These are phyloP conservation scores for Streptanthus diversifolius DNA, from an alignment of 345 rosid genomes.

Conservation along the genomic window DNA sequence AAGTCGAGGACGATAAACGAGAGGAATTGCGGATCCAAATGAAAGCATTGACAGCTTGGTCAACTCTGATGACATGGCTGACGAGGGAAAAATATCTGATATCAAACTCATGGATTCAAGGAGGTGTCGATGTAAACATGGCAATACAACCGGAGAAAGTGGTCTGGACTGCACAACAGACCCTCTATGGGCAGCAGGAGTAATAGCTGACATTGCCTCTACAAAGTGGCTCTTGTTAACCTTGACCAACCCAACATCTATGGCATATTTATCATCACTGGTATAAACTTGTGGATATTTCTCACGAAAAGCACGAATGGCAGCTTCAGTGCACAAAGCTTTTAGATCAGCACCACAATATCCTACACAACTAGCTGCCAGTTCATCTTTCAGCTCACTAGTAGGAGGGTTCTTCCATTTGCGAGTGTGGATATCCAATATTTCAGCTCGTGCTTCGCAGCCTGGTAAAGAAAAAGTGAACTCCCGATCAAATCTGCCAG, in stretches of 20 bases:
- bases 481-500: conserved; percentile 99
- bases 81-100: conserved; percentile 74
- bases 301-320: conserved; percentile 97
- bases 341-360: conserved; percentile 99
- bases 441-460: conserved; percentile 94
- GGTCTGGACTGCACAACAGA: conserved; percentile 95
- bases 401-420: conserved; percentile 96
- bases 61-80: conserved; percentile 63
- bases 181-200: conserved; percentile 99
- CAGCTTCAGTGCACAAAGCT: conserved; percentile 98
- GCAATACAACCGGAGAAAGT: conserved; percentile 84
- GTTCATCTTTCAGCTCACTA: conserved; percentile 73
- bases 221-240: conserved; percentile 87
- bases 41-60: conserved; percentile 91
- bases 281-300: conserved; percentile 99
- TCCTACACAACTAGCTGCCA: conserved; percentile 97
- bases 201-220: conserved; percentile 94
- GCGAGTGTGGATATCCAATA: conserved; percentile 93
- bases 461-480: conserved; percentile 98
- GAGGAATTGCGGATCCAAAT: conserved; percentile 87
- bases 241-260: conserved; percentile 86
- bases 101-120: conserved; percentile 64
- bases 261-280: conserved; percentile 88
- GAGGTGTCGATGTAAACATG: conserved; percentile 84
- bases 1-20: conserved; percentile 94